Base-by-base conservation (phyloP, 495 filamentous ascomycete species). In the Penicillium goetzii region DNA sequence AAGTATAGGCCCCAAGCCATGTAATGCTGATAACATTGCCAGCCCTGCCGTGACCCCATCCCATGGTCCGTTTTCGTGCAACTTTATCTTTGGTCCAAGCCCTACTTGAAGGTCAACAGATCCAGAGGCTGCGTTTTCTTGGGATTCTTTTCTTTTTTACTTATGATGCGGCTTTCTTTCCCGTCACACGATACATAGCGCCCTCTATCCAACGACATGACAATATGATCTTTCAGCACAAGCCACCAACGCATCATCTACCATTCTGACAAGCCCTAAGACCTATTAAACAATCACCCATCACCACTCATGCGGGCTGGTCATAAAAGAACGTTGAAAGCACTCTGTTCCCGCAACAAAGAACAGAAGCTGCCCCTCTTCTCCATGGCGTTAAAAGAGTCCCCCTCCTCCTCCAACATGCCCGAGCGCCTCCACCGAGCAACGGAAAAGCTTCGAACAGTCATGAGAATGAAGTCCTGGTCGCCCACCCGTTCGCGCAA, bases 61-160 rank as follows among this genome's bases (percentile, higher is more conserved):
- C 74, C 78, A 74, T 78, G 78, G 70, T 68, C 75, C 78, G 74
- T 74, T 79, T 79, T 71, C 78, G 68, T 75, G 68, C 72, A 62
- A 72, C 65, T 68, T 56, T 53, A 71, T 64, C 63, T 58, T 53
- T 26, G 59, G 60, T 32, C 63, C 25, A 33, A 53, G 54, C n/a
- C 51, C 41, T 71, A 74, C 67, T 76, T 74, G 52, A 68, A 68
- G 67, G 68, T 74, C 76, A 76, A 78, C 54, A 73, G 69, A 72
- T 67, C 72, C 67, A 59, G 34, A 17, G 43, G 52, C 10, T 49
- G 2, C n/a, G 2, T 17, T 36, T 55, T 55, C 34, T 58, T 19
- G 34, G 32, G 52, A 12, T 63, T 55, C 56, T 58, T 40, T 47
- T 50, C 58, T 40, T 55, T 45, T 36, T 50, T 15, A 53, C 19